A percentile compares a stretch with the other conserved stretches of the same genome.
Evolutionary conservation across 202 grass and related monocot genomes (phyloP).

Genomic region (Elaeis oleifera): DNA sequence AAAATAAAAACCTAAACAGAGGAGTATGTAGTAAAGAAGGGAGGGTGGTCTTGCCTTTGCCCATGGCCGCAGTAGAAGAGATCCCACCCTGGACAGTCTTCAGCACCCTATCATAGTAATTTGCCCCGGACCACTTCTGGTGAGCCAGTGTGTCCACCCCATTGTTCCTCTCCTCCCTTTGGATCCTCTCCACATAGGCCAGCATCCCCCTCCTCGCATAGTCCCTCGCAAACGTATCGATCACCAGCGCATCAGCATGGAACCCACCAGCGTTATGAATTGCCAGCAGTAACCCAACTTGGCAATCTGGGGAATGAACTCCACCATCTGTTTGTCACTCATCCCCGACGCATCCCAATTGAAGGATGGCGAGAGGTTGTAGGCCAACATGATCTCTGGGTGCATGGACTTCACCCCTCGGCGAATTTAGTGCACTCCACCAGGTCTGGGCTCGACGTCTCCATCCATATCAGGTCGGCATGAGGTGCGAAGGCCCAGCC

Average conservation of each 20-base stretch:
- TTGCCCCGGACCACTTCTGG: slow-evolving; percentile 95
- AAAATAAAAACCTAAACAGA: background rate
- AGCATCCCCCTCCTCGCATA: slow-evolving; percentile 72
- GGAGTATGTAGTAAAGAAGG: background rate
- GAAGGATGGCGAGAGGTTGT: slow-evolving; percentile 97
- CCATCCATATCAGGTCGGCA: slow-evolving; percentile 91
- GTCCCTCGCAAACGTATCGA: slow-evolving; percentile 82
- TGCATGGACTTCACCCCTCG: slow-evolving; percentile 38
- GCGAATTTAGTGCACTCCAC: slow-evolving; percentile 67
- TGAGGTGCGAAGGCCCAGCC: slow-evolving; percentile 60
- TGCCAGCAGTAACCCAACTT: slow-evolving; percentile 74
- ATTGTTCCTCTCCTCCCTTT: slow-evolving; percentile 86
- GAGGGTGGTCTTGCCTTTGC: slow-evolving; percentile 45
- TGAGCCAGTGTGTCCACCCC: slow-evolving; percentile 82
- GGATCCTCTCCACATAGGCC: slow-evolving; percentile 94
- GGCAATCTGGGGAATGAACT: slow-evolving; percentile 69
- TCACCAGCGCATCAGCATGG: slow-evolving; percentile 87
- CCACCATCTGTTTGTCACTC: slow-evolving; percentile 55
- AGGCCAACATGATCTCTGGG: slow-evolving; percentile 70
- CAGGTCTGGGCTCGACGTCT: slow-evolving; percentile 84
- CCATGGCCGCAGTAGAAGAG: slow-evolving; percentile 89
- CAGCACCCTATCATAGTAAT: slow-evolving; percentile 80
- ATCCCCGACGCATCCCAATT: slow-evolving; percentile 97
- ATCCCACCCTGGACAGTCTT: slow-evolving; percentile 95
- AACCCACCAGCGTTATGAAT: slow-evolving; percentile 94